These are phyloP conservation scores for Magnaporthiopsis poae DNA, from an alignment of 2,329 filamentous ascomycete genomes.

Conservation along the genomic window DNA sequence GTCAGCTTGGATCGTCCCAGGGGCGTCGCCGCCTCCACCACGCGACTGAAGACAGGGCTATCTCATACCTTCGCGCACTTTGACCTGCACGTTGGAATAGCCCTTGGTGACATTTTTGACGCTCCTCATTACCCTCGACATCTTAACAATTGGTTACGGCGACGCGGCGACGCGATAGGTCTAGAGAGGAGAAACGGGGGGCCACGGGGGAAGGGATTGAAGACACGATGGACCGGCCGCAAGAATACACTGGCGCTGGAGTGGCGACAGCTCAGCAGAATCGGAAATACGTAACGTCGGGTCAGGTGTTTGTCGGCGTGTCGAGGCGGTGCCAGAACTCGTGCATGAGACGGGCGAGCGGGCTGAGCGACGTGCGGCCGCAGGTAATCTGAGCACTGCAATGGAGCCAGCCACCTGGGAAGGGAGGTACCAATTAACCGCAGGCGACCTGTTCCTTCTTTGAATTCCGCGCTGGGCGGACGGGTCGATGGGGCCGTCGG, in stretches of 20 bases:
- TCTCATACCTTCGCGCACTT: slow-evolving; percentile 84
- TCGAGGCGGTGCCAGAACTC: not conserved
- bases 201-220: not conserved
- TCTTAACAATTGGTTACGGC: slow-evolving; percentile 33
- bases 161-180: slow-evolving; percentile 1
- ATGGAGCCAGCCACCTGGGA: not conserved
- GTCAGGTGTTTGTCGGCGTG: not conserved
- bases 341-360: not conserved
- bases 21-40: not conserved
- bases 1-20: slow-evolving; percentile 19
- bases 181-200: not conserved
- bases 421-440: too few relatives aligned
- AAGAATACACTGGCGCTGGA: not conserved
- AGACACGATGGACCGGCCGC: not conserved
- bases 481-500: not conserved
- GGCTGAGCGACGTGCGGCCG: not conserved
- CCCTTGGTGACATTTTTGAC: slow-evolving; percentile 99
- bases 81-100: slow-evolving; percentile 91
- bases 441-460: not conserved
- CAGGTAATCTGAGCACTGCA: not conserved
- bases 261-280: not conserved
- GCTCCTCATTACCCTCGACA: slow-evolving; percentile 95
- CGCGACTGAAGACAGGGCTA: slow-evolving; percentile 3
- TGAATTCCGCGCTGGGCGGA: not conserved
- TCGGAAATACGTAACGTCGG: not conserved